Base-by-base conservation (phyloP, 768 basidiomycete genomes). In the Rhizopogon rudus region DNA sequence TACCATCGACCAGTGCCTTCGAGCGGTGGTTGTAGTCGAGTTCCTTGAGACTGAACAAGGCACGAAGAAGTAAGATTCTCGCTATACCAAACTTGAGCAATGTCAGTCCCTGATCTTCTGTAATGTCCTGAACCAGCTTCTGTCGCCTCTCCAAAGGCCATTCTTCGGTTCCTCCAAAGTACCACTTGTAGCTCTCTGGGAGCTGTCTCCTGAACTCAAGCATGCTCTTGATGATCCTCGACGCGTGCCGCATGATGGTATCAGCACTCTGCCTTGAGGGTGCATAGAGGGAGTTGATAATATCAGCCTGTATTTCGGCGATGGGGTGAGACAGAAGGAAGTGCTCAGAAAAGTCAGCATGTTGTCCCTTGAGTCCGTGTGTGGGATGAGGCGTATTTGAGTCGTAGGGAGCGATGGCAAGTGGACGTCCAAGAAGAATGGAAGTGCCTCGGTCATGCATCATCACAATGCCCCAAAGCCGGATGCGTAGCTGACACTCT, bases 381-480 rank as follows among this genome's bases (percentile, higher is more conserved):
- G 77, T 72, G 1, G 91, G 89, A 45, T 77, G 81, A 1, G 90
- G 88, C 0, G 91, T 91, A 66, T 88, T 93, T 29, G 86, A 84
- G 63, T 93, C 91, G n/a, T 81, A 82, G 3, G 91, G 88, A 3
- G 87, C 73, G 44, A 93, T 92, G 6, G 84, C 91, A 20, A 93
- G 80, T 1, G 91, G 91, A 10, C 91, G 86, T 12, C 91, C 91
- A 12, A 93, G 83, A 25, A 92, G 83, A 65, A 93, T 86, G 35
- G 91, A 90, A 3, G 91, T 93, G 40, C 91, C 91, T 40, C 91
- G 85, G 67, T 93, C 91, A 63, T 93, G 91, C 4, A 93, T 77
- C 61, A 93, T 81, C 17, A 93, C 87, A 54, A 88, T 92, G 7
- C 81, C 84, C 91, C 91, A 93, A 16, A 93, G 78, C 25, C 88